Evolutionary conservation across 441 rosid genomes (phyloP), one percentile per base, ranked within the genome.

Genomic region (Jatropha multifida): DNA sequence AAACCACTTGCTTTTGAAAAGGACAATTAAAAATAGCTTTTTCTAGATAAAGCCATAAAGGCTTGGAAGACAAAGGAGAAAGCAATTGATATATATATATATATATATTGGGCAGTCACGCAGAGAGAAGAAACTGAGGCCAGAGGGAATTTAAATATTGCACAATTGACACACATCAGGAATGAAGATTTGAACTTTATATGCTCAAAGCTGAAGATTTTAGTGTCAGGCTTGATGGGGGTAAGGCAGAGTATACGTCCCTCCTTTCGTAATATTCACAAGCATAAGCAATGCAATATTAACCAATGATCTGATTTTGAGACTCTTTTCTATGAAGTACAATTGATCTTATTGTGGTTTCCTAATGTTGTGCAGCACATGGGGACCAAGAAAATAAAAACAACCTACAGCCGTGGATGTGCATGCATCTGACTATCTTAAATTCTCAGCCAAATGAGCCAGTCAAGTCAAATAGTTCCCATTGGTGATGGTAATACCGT

Each of bases 1-100:
- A 62, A 73, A 70, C 51, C n/a, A 55, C 49, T 62, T 60, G 17
- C 40, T 69, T 70, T 37, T 55, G 51, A 70, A 55, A 70, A 70
- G 37, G 64, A 70, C 73, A 38, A 18, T 54, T 7, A 37, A 18
- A 17, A 7, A 4, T 54, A 54, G 9, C 60, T 69, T 69, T 69
- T 27, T 17, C 44, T 40, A 40, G 64, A 70, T 3, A 56, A 70
- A 65, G 27, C 37, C 52, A 65, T n/a, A 6, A 42, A 42, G 17
- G 9, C n/a, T 5, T 40, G 13, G 2, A 41, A 42, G 32, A 42
- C 8, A 4, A 42, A 18, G 7, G 15, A 20, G 37, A 65, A 20
- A 65, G 7, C 27, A 65, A 18, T 41, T 23, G 23, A 20, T 18
- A 10, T 18, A 1, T 56, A 56, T 42, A 40, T 3, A 18, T 4